Percentiles rank a stretch among this genome's conserved stretches.
phyloP scores from a whole-genome alignment of 1,284 basidiomycete species.

The Phellopilus nigrolimitatus region DNA sequence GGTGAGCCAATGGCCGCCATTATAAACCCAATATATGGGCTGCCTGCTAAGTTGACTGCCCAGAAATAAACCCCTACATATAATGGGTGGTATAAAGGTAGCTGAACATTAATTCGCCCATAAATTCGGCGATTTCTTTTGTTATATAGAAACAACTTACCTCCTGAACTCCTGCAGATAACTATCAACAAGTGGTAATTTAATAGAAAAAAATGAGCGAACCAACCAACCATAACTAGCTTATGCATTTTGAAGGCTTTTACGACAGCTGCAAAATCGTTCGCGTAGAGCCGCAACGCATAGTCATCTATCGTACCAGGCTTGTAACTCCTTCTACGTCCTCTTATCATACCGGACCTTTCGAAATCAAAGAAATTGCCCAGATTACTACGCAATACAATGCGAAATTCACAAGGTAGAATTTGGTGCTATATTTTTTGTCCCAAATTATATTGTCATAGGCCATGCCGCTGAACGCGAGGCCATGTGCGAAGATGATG shows the following conservation, averaged over 20 bases:
- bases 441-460: constrained; percentile 24
- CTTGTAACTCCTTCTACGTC: constrained; percentile 28
- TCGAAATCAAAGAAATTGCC: too few relatives aligned
- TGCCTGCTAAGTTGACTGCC: constrained; percentile 32
- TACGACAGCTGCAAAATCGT: constrained; percentile 34
- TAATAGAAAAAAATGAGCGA: not conserved
- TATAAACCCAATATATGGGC: constrained; percentile 31
- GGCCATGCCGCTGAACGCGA: constrained; percentile 19
- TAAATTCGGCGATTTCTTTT: too few relatives aligned
- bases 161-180: constrained; percentile 34
- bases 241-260: constrained; percentile 30
- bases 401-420: constrained; percentile 27
- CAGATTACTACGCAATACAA: too few relatives aligned
- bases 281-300: constrained; percentile 30
- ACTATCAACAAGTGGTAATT: not conserved
- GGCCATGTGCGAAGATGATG: constrained; percentile 25
- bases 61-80: constrained; percentile 32
- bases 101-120: constrained; percentile 24
- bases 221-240: constrained; percentile 32
- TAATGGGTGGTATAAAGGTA: constrained; percentile 31
- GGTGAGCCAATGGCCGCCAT: constrained; percentile 23
- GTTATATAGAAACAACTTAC: constrained; percentile 24
- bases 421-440: constrained; percentile 9
- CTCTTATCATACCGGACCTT: constrained; percentile 25
- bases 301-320: constrained; percentile 26